Evolutionary conservation across 495 filamentous ascomycete genomes (phyloP), one percentile per base, ranked within the genome.

Genomic region (Penicillium argentinense): DNA sequence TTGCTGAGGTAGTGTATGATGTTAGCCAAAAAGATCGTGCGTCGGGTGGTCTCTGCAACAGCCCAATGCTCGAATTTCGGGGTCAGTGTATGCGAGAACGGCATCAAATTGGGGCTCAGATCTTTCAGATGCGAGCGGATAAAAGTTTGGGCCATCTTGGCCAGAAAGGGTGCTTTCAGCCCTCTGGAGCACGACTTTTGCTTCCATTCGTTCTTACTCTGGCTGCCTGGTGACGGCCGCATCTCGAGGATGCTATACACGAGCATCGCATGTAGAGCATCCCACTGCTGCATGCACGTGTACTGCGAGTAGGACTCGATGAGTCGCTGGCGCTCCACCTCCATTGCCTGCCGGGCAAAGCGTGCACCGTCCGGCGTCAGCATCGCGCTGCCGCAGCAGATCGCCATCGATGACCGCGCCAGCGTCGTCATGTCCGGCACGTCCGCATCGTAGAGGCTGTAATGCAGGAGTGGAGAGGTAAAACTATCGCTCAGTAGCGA

Each of bases 251-350:
- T 44, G 18, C 16, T 38, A 27, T 56, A 56, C 4, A 56, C 21
- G 2, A 56, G 27, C 48, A 56, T 47, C 11, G 53, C 53, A 34
- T 56, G 53, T 25, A 56, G 6, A 6, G 48, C 49, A 43, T 53
- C 53, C 42, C 42, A 56, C 26, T 53, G 53, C 38, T 48, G 41
- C 49, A 56, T 56, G 38, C 53, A 56, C n/a, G 13, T 21, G 29
- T 47, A 53, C 2, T 21, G 37, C 16, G 39, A 30, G 26, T 42
- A 56, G 1, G 27, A 25, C 13, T 42, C 41, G 25, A 53, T 53
- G 7, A 56, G 26, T 41, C 53, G 22, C 21, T 43, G 53, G 4
- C 53, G 49, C 42, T 47, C 42, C 7, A 45, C 36, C 7, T 52
- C 42, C 48, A 56, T 56, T 9, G 49, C 49, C 23, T 39, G 47